A percentile compares a stretch with the other conserved stretches of the same genome.
Conservation (phyloP, 176 grass and related monocot genomes). For the Oryza glaberrima region DNA sequence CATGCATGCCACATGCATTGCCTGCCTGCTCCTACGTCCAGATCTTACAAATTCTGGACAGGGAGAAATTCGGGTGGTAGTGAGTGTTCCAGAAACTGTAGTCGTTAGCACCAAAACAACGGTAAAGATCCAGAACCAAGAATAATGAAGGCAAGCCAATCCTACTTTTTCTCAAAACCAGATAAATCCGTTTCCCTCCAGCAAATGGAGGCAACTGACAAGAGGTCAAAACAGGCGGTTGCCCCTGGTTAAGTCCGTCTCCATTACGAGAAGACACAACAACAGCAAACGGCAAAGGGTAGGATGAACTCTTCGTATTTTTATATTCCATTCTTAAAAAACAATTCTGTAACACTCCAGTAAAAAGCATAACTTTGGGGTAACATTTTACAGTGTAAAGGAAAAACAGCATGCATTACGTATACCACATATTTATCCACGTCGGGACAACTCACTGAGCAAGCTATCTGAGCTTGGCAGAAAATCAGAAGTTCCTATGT, state of each 20-base stretch:
- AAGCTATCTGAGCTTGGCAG: neutral
- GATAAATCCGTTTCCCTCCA: neutral
- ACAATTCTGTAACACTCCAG: neutral
- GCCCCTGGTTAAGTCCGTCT: neutral
- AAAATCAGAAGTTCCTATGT: neutral
- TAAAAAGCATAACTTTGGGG: neutral
- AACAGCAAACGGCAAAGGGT: neutral
- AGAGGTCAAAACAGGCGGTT: neutral
- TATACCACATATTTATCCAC: neutral
- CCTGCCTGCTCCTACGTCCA: neutral
- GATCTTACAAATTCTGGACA: neutral
- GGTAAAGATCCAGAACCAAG: neutral
- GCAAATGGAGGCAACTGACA: neutral
- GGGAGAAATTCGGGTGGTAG: neutral
- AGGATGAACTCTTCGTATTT: neutral
- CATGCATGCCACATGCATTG: neutral
- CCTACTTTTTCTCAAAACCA: neutral
- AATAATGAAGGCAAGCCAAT: neutral
- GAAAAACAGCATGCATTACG: constrained; percentile 25
- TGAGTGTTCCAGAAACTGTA: constrained; percentile 1
- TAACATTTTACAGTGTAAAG: neutral
- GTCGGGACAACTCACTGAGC: neutral
- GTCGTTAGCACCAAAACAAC: neutral
- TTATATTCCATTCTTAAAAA: neutral
- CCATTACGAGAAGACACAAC: neutral